Percentiles rank a stretch among this genome's conserved stretches.
These are phyloP conservation scores for Typha latifolia DNA, from an alignment of 176 grass and related monocot genomes.

Conservation along the genomic window DNA sequence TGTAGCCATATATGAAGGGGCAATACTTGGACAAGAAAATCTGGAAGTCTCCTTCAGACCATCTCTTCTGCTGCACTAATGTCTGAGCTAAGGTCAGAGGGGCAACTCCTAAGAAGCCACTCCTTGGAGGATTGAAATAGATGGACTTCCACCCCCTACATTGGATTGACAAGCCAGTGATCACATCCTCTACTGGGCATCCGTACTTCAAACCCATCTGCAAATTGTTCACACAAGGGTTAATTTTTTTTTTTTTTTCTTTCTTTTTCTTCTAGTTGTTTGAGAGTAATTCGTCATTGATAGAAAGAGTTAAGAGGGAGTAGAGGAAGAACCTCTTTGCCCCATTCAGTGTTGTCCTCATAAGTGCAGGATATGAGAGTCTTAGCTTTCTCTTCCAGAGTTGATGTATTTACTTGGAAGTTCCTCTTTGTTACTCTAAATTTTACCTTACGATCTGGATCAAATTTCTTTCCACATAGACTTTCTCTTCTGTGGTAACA, in stretches of 20 bases:
- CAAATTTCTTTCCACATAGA: conserved; percentile 43
- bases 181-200: conserved; percentile 31
- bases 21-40: conserved; percentile 21
- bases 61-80: conserved; percentile 18
- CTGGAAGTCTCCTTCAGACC: conserved; percentile 15
- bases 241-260: conserved; percentile 6
- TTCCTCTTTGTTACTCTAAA: conserved; percentile 21
- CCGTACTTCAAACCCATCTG: conserved; percentile 42
- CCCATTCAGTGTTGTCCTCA: conserved; percentile 58
- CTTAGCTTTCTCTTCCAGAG: conserved; percentile 44
- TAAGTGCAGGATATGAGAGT: conserved; percentile 45
- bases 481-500: conserved; percentile 71
- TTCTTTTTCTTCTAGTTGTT: neutral
- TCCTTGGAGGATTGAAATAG: conserved; percentile 21
- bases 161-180: conserved; percentile 39
- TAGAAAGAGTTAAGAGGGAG: neutral
- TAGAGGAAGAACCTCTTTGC: conserved; percentile 37
- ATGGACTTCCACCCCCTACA: conserved; percentile 40
- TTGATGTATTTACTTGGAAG: conserved; percentile 18
- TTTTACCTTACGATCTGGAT: conserved; percentile 31
- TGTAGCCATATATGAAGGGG: conserved; percentile 11
- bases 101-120: conserved; percentile 25
- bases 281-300: neutral
- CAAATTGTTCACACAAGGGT: neutral
- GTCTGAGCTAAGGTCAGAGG: conserved; percentile 21